These are phyloP conservation scores for Emmonsiellopsis sp. DNA, from an alignment of 2,329 filamentous ascomycete genomes.

Conservation along the genomic window DNA sequence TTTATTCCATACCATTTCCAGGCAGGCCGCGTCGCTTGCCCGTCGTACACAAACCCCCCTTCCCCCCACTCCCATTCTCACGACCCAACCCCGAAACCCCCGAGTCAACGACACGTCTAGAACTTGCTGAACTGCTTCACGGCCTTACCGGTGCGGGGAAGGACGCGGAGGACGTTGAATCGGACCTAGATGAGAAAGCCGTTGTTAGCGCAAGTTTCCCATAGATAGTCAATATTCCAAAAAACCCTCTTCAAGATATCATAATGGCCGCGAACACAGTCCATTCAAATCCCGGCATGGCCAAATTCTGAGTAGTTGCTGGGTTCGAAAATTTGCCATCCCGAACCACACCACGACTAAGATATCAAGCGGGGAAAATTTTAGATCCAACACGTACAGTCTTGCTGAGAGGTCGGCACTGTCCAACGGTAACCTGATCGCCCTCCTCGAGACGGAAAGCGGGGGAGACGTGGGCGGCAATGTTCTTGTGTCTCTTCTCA, in stretches of 20 bases:
- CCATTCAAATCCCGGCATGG: background rate
- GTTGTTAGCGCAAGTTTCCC: background rate
- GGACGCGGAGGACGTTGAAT: slow-evolving; percentile 99
- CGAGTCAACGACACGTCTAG: slow-evolving; percentile 47
- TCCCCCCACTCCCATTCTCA: slow-evolving; percentile 14
- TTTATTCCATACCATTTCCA: background rate
- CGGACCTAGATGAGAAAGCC: slow-evolving; percentile 55
- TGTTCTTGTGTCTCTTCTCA: slow-evolving; percentile 99
- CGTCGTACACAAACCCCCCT: slow-evolving; percentile 7
- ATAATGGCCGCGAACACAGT: background rate
- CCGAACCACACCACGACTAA: background rate
- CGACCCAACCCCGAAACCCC: slow-evolving; percentile 19
- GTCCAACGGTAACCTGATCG: slow-evolving; percentile 98
- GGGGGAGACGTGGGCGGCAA: slow-evolving; percentile 95
- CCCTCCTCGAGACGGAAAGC: slow-evolving; percentile 99
- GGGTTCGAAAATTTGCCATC: background rate
- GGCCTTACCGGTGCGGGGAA: slow-evolving; percentile 91
- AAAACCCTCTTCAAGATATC: background rate
- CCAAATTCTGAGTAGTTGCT: background rate
- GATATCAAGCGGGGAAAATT: background rate
- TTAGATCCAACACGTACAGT: slow-evolving; percentile 60
- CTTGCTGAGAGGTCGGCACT: slow-evolving; percentile 99
- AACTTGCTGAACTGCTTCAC: slow-evolving; percentile 99
- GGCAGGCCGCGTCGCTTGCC: slow-evolving; percentile 4
- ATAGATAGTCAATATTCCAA: background rate